Base-by-base conservation (phyloP, 352 stramenopile species). In the Pythium insidiosum region DNA sequence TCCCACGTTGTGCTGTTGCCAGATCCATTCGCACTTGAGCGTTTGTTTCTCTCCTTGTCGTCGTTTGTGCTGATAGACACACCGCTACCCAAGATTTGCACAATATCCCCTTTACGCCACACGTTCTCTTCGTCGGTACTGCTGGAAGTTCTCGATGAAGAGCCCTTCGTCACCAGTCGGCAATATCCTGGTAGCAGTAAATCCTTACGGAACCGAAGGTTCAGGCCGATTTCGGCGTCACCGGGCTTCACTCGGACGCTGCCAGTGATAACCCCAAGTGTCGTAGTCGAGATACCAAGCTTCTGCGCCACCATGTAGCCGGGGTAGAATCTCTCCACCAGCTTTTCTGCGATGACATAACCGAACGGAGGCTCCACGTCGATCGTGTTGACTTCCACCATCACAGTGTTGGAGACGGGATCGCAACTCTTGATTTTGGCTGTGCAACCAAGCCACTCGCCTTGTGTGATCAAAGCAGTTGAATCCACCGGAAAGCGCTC, bases 311-410 rank as follows among this genome's bases (percentile, higher is more conserved):
- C 67, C n/a, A 89, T 48, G 46, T 81, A 74, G 11, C 75, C 76
- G 13, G 76, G 67, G 15, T 79, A 79, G 45, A 88, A 73, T 26
- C 84, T 87, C 50, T 99, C 96, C 39, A 76, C 73, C 19, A 99
- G 85, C 34, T 87, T 81, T 38, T 89, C 63, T 2, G 90, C 92
- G 40, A 99, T 92, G 6, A 90, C 82, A 36, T 97, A 88, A 15
- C 95, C 96, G 71, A 99, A 99, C n/a, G 95, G 95, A 9, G 94
- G 93, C 61, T 89, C 76, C 47, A 75, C 73, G 38, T 99, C 95
- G 47, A 96, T 93, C 18, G 92, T 95, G 35, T 95, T 75, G 11
- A 96, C 75, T 41, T 85, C 56, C 9, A 98, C 88, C 16, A 87
- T 94, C 4, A 98, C 90, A 40, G 63, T 56, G 47, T 92, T 82